Base-by-base conservation (phyloP, 179 eudicot genomes). In the Amaranthus tricolor region DNA sequence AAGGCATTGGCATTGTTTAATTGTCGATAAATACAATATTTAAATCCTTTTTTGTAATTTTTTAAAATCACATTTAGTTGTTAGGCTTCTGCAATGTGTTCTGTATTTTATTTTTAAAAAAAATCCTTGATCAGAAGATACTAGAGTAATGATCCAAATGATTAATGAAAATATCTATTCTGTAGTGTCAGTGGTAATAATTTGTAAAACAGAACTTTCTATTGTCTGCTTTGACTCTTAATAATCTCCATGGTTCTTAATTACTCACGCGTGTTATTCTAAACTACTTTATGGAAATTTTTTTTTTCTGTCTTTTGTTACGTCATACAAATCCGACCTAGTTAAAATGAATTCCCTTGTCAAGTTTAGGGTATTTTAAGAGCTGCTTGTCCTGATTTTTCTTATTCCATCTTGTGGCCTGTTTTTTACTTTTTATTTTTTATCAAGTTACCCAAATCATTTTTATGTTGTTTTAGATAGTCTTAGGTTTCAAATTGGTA, bases 401-500 rank as follows among this genome's bases (percentile, higher is more conserved):
- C 19, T 8, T 55, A 13, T 66, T 11, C 17, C 6, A 40, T 66
- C 14, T 47, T 61, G 31, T 74, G 51, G n/a, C 55, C 17, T 59
- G 31, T 45, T 51, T 31, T 31, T 47, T 58, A 8, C 66, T 40
- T n/a, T n/a, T n/a, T n/a, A n/a, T n/a, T n/a, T n/a, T 24, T 14
- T 51, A 3, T 62, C 13, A 10, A 9, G 6, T 9, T 40, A n/a
- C 51, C 12, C 19, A 52, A 16, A 54, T 47, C 58, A 19, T 57
- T 55, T 61, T 59, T 17, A n/a, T 19, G 44, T 51, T 51, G 21
- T 11, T 43, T 21, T n/a, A 55, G 55, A 52, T 43, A 47, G 21
- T 57, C 21, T 57, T 20, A 62, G 57, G 40, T 70, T 76, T 68
- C 24, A 51, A 43, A 65, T 59, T 77, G 53, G 43, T 76, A 11